Conservation (phyloP, 345 rosid genomes). For the Ceriops zippeliana region DNA sequence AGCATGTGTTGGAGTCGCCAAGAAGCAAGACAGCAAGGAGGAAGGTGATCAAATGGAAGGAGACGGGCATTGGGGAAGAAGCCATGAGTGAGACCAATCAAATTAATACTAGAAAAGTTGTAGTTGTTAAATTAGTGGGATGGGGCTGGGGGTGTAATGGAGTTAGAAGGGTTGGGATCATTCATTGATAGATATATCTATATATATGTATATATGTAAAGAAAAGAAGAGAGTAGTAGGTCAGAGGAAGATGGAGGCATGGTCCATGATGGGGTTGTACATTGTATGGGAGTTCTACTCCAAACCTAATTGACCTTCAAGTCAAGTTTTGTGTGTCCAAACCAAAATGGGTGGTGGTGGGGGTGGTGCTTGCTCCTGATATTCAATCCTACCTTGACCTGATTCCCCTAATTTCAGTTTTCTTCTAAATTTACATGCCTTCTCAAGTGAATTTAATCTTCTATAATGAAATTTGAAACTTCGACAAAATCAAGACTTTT, state of each 20-base stretch:
- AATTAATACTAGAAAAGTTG: neutral
- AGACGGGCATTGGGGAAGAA: neutral
- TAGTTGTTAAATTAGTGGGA: no score
- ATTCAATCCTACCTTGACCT: no score
- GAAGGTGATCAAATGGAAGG: neutral
- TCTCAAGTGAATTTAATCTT: no score
- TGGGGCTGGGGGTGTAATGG: no score
- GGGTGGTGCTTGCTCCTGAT: neutral
- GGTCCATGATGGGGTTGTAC: neutral
- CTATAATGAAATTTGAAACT: no score
- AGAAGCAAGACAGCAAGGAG: neutral
- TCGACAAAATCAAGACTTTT: no score
- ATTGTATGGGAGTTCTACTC: conserved; percentile 13
- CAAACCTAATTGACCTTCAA: neutral
- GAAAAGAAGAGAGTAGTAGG: neutral
- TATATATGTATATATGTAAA: neutral
- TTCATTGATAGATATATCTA: neutral
- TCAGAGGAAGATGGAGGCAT: neutral
- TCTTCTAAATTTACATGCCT: no score
- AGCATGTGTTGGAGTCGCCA: neutral
- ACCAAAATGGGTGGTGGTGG: no score
- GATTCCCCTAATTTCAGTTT: no score
- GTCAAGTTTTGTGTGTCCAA: neutral
- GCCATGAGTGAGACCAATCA: neutral
- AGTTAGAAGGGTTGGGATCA: no score